Evolutionary conservation across 768 basidiomycete species (phyloP).

Genomic region (Arthromyces matolae): DNA sequence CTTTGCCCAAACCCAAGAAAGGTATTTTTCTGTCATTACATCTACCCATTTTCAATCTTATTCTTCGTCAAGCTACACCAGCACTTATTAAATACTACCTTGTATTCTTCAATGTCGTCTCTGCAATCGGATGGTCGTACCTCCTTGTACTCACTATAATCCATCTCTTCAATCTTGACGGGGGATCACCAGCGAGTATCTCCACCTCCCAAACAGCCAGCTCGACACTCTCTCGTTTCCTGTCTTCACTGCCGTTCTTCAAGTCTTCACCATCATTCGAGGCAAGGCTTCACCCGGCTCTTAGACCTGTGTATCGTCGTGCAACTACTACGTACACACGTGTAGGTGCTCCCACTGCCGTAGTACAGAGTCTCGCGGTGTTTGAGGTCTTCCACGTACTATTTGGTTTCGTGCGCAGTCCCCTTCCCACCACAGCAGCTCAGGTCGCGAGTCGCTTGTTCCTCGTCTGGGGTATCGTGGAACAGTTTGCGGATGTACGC

Average conservation of each 20-base stretch:
- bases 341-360: constrained; percentile 56
- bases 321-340: constrained; percentile 57
- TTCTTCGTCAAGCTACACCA: constrained; percentile 25
- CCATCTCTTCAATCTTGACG: constrained; percentile 46
- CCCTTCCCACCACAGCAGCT: constrained; percentile 66
- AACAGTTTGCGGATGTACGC: constrained; percentile 54
- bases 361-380: constrained; percentile 80
- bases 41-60: too few species aligned
- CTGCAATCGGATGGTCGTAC: constrained; percentile 71
- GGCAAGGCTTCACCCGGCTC: constrained; percentile 33
- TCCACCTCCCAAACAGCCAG: constrained; percentile 24
- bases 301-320: constrained; percentile 45
- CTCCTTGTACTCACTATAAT: constrained; percentile 55
- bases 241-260: constrained; percentile 32
- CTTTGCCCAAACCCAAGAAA: too few species aligned
- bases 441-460: constrained; percentile 82
- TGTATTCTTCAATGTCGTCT: constrained; percentile 71
- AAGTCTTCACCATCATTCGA: constrained; percentile 31
- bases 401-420: constrained; percentile 76
- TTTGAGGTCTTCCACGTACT: constrained; percentile 83
- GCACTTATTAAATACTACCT: constrained; percentile 56
- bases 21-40: too few species aligned
- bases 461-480: constrained; percentile 81
- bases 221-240: constrained; percentile 32
- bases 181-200: constrained; percentile 28